Base-by-base conservation (phyloP, 352 stramenopile species). In the Globisporangium polare region DNA sequence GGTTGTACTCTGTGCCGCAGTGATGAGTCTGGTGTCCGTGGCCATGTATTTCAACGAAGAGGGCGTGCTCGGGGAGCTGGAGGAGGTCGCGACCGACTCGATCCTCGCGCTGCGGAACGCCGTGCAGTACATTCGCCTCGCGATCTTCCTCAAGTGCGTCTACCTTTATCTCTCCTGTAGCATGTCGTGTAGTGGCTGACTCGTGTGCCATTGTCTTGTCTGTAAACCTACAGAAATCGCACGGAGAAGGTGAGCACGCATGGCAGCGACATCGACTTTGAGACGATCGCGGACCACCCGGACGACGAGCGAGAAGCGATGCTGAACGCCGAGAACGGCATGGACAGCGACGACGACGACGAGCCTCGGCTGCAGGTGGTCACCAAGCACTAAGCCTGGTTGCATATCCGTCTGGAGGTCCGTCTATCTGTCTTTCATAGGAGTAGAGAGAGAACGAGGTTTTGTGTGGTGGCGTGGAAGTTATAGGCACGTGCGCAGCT, bases 31-130 rank as follows among this genome's bases (percentile, higher is more conserved):
- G 29, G 71, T 90, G 22, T 94, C 85, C 0, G 74, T 94, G 24
- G 74, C 70, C 39, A 86, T 92, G 71, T 94, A 92, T 49, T 94
- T 94, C 51, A 90, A 91, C 41, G 80, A 94, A 67, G 78, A 94
- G 71, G 78, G 82, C 26, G 74, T 94, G 39, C 42, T 94, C 20
- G 76, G 82, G 5, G 85, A 94, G 57, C 69, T 94, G n/a, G 85
- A 94, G 72, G 85, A 94, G 62, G 80, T 94, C 33, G 80, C 83
- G 33, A 75, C 81, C 3, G 85, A 92, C 68, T 86, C 78, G 12
- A 70, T 91, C n/a, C 66, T 94, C 9, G 78, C 78, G 9, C 77
- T 94, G 47, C 79, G 85, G 20, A 94, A 92, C 57, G 75, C 81
- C 1, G 74, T 92, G 33, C 85, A 94, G 58, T 94, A 94, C 65